Conservation (phyloP, 257 asterid genomes). For the Anisodus acutangulus region DNA sequence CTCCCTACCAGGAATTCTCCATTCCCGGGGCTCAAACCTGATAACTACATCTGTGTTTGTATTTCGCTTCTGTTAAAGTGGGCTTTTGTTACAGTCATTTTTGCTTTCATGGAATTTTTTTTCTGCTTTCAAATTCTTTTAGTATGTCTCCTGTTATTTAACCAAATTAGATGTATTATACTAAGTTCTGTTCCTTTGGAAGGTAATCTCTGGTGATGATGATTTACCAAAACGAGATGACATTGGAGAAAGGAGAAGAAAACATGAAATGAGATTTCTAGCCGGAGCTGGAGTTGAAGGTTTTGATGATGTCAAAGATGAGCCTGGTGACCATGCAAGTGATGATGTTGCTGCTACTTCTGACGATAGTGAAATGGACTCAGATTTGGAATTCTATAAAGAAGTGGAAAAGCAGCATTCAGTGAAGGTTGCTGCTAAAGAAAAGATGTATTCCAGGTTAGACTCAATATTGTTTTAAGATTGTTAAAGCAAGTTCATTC, state of each 20-base stretch:
- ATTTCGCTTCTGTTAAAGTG: background rate
- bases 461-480: constrained; percentile 18
- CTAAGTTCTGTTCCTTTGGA: constrained; percentile 29
- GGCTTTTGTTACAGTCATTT: background rate
- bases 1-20: background rate
- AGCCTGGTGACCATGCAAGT: constrained; percentile 41
- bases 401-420: constrained; percentile 69
- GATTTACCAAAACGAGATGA: constrained; percentile 91
- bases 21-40: background rate
- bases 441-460: constrained; percentile 78
- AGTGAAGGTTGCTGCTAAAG: constrained; percentile 72
- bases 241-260: constrained; percentile 95
- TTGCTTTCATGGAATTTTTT: background rate
- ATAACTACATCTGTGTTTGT: background rate
- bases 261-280: constrained; percentile 79
- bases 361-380: constrained; percentile 51
- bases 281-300: constrained; percentile 82
- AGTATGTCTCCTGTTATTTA: constrained; percentile 11
- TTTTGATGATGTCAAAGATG: constrained; percentile 55
- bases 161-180: constrained; percentile 19
- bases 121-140: background rate
- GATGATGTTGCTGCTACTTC: constrained; percentile 50
- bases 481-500: constrained; percentile 14
- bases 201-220: constrained; percentile 87
- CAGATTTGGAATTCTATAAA: constrained; percentile 70